Percentiles rank a stretch among this genome's conserved stretches.
phyloP scores from a whole-genome alignment of 768 basidiomycete species.

The Phylloporus sp. region DNA sequence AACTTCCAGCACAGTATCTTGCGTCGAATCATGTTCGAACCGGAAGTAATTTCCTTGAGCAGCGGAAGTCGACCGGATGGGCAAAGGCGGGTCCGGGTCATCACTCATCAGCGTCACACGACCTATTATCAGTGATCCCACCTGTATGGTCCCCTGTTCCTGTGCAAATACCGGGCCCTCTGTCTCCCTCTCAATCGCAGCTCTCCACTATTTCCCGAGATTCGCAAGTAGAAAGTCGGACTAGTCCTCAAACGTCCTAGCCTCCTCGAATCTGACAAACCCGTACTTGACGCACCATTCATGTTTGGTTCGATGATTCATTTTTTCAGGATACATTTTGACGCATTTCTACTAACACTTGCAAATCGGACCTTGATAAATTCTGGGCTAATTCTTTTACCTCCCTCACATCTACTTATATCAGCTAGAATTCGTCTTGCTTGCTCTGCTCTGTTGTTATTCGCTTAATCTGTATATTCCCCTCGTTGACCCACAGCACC shows the following conservation, averaged over 20 bases:
- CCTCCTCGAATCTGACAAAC: constrained; percentile 44
- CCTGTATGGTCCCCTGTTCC: constrained; percentile 11
- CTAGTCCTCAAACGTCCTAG: constrained; percentile 61
- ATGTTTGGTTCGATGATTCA: constrained; percentile 15
- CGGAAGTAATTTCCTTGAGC: constrained; percentile 31
- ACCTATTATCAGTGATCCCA: constrained; percentile 18
- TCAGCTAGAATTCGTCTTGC: constrained; percentile 15
- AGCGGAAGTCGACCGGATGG: constrained; percentile 16
- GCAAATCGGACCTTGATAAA: constrained; percentile 1
- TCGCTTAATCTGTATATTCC: constrained; percentile 16
- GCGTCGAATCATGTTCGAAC: constrained; percentile 30
- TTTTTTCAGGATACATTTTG: constrained; percentile 13
- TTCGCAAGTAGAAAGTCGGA: constrained; percentile 35
- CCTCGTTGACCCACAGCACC: constrained; percentile 9
- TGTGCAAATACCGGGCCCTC: constrained; percentile 17
- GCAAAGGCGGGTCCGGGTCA: constrained; percentile 17
- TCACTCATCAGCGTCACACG: constrained; percentile 30
- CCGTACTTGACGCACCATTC: constrained; percentile 45
- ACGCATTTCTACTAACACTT: constrained; percentile 12
- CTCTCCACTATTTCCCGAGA: constrained; percentile 22
- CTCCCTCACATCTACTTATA: constrained; percentile 7
- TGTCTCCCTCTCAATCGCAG: constrained; percentile 29
- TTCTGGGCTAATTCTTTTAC: constrained; percentile 7
- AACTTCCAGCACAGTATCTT: constrained; percentile 51
- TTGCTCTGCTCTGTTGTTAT: constrained; percentile 20